Base-by-base conservation (phyloP, 2,329 filamentous ascomycete genomes). In the Aspergillus oerlinghausenensis region DNA sequence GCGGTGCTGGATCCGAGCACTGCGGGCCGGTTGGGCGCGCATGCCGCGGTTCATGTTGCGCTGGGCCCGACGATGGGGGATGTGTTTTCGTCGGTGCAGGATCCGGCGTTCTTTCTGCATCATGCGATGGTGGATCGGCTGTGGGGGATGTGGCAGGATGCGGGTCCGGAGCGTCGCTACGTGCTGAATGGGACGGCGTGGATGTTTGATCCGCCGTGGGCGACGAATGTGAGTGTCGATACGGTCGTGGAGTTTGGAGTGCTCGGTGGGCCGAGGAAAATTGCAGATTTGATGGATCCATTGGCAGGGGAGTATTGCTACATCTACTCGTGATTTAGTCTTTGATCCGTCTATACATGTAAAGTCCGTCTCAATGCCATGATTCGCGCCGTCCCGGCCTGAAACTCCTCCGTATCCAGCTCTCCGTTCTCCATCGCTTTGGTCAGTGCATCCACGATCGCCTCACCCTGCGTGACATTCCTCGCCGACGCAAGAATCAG, bases 381-480 rank as follows among this genome's bases (percentile, higher is more conserved):
- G 8, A 67, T 66, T 29, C 63, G 56, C 42, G 57, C 28, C 2
- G 63, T 66, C 0, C 54, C 63, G 21, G 55, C 52, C 9, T 56
- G 53, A 35, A 67, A 68, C 4, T 43, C 29, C 5, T 52, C 29
- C 21, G 35, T 49, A 11, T 57, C 49, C 47, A 67, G 43, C 1
- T 51, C 51, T 1, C 63, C 62, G 52, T 58, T 55, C 10, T 59
- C n/a, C 58, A 70, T 35, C 6, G 61, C 65, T 23, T 56, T 48
- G 4, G 61, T 51, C 19, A 68, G 29, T 7, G 58, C 60, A 47
- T 65, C 43, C 5, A 62, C 55, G 21, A 71, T 60, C n/a, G 43
- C 56, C 45, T 67, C 63, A 3, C 70, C 70, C 51, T 71, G 69
- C 3, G 64, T 65, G 7, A 69, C 64, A 57, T 70, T 67, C 29